These are phyloP conservation scores for Boletus barrowsii DNA, from an alignment of 768 basidiomycete genomes.

Conservation along the genomic window DNA sequence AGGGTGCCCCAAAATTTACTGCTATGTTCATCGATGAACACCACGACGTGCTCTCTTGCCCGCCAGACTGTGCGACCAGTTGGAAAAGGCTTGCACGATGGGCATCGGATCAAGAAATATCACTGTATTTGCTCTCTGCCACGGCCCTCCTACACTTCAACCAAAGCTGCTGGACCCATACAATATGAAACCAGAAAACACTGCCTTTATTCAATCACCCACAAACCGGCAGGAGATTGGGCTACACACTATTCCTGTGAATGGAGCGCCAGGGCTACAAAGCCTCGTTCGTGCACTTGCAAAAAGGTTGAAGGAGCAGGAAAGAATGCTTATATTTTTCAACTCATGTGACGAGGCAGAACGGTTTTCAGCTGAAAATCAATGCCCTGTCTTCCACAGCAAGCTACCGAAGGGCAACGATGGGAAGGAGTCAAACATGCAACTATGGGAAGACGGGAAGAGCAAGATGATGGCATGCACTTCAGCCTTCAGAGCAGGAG, in stretches of 20 bases:
- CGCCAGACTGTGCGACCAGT: not conserved
- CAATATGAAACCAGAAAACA: not conserved
- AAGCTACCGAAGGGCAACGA: not conserved
- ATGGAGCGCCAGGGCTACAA: not conserved
- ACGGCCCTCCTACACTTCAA: not conserved
- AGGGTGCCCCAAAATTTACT: not conserved
- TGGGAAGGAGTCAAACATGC: not conserved
- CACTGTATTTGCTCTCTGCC: not conserved
- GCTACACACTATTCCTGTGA: not conserved
- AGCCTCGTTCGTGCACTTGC: not conserved
- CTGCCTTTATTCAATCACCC: not conserved
- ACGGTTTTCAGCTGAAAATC: not conserved
- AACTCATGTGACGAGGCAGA: not conserved
- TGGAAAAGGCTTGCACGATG: slow-evolving; percentile 4
- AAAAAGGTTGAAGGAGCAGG: not conserved
- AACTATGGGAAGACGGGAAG: not conserved
- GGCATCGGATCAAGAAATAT: not conserved
- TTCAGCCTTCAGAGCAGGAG: not conserved
- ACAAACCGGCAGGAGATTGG: slow-evolving; percentile 1
- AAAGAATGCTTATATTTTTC: not conserved
- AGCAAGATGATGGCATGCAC: slow-evolving; percentile 3
- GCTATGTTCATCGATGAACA: not conserved
- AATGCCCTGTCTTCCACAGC: slow-evolving; percentile 2
- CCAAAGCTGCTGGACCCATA: not conserved
- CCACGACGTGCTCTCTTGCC: not conserved